Evolutionary conservation across 2,329 filamentous ascomycete genomes (phyloP).

Genomic region (Aspergillus cejpii): DNA sequence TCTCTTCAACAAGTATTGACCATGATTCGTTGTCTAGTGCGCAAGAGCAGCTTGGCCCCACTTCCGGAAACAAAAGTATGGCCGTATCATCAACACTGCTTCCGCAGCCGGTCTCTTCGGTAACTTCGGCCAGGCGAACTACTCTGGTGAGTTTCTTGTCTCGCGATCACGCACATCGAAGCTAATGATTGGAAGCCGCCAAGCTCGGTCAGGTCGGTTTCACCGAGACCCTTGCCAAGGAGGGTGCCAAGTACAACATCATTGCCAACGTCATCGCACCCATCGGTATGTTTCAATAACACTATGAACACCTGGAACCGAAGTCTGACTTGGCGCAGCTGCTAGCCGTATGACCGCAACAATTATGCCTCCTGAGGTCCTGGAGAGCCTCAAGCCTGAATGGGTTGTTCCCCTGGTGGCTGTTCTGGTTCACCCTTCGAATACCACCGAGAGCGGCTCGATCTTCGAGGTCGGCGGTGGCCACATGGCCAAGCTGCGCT

Average conservation of each 20-base stretch:
- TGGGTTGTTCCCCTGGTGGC: slow-evolving; percentile 94
- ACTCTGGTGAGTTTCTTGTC: slow-evolving; percentile 56
- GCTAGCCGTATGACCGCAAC: slow-evolving; percentile 94
- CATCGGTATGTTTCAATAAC: slow-evolving; percentile 49
- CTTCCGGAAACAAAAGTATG: slow-evolving; percentile 98
- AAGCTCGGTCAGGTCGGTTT: slow-evolving; percentile 95
- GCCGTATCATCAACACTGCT: slow-evolving; percentile 90
- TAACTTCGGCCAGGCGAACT: slow-evolving; percentile 92
- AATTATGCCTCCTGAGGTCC: slow-evolving; percentile 87
- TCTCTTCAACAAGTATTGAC: slow-evolving; percentile 13
- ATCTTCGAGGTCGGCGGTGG: slow-evolving; percentile 95
- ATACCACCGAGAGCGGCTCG: slow-evolving; percentile 71
- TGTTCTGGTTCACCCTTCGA: slow-evolving; percentile 76
- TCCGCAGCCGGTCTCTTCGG: slow-evolving; percentile 95
- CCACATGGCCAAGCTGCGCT: slow-evolving; percentile 85
- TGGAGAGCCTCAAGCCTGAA: slow-evolving; percentile 78
- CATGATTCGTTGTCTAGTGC: slow-evolving; percentile 46
- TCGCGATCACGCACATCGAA: slow-evolving; percentile 2
- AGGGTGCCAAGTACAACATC: slow-evolving; percentile 97
- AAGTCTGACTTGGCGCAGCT: slow-evolving; percentile 44
- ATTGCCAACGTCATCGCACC: slow-evolving; percentile 90
- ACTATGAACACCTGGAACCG: no score
- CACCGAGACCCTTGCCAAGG: slow-evolving; percentile 95
- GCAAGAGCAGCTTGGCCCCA: slow-evolving; percentile 90
- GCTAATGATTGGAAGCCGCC: slow-evolving; percentile 54